Percentiles rank a stretch among this genome's conserved stretches.
Conservation (phyloP, 768 basidiomycete genomes). For the Mycena belliarum region DNA sequence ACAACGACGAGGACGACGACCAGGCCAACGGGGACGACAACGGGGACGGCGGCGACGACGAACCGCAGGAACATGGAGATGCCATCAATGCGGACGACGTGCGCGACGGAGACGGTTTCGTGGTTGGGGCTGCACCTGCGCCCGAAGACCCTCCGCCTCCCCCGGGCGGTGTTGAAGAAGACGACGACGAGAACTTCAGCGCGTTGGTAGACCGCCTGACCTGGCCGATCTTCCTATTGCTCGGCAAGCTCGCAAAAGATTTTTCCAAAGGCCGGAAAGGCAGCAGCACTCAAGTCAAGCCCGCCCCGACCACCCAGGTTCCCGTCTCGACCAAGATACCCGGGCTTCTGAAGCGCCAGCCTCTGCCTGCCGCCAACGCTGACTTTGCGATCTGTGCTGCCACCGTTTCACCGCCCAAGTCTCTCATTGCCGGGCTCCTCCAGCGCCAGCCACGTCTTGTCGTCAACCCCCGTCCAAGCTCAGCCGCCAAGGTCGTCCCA, state of each 20-base stretch:
- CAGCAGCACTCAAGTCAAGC: too few species aligned
- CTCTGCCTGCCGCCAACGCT: too few species aligned
- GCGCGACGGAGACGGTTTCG: neutral
- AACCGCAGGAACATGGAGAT: neutral
- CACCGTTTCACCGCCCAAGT: neutral
- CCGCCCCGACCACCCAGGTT: too few species aligned
- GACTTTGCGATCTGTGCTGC: neutral
- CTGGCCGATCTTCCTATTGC: neutral
- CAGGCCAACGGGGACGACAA: too few species aligned
- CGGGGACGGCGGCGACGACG: neutral
- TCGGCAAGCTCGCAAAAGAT: neutral
- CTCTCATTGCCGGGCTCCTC: neutral
- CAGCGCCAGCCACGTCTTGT: neutral
- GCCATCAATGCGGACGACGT: neutral
- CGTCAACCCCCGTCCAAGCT: neutral
- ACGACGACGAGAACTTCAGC: neutral
- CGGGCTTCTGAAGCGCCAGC: neutral
- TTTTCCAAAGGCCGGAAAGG: too few species aligned
- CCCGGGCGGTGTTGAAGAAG: neutral
- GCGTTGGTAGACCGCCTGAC: neutral
- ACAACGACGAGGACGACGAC: neutral
- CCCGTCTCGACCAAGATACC: too few species aligned
- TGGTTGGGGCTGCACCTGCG: neutral
- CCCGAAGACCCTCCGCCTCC: constrained; percentile 9
- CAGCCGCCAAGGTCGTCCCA: neutral